These are phyloP conservation scores for Venturia asperata DNA, from an alignment of 2,329 filamentous ascomycete species.

Conservation along the genomic window DNA sequence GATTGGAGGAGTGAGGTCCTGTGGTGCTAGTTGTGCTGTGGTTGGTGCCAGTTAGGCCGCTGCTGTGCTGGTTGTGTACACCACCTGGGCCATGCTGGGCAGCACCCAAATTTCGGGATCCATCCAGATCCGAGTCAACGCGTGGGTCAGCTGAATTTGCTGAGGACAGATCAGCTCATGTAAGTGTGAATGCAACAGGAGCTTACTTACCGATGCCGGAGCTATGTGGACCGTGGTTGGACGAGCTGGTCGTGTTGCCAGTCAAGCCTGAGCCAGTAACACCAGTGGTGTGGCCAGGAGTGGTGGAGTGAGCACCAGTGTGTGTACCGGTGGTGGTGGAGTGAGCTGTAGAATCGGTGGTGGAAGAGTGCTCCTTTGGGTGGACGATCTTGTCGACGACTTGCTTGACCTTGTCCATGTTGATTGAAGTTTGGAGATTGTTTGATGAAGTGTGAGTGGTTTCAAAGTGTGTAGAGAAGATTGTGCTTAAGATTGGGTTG, in stretches of 20 bases:
- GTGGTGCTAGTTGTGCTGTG: constrained; percentile 8
- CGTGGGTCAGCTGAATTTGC: constrained; percentile 20
- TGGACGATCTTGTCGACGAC: constrained; percentile 19
- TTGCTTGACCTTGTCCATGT: constrained; percentile 19
- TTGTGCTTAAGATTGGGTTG: not conserved
- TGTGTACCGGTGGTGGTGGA: not conserved
- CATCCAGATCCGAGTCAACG: constrained; percentile 21
- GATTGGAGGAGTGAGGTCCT: not conserved
- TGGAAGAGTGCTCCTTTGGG: constrained; percentile 16
- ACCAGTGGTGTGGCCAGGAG: not conserved
- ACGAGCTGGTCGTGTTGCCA: constrained; percentile 2
- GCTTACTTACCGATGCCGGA: not conserved
- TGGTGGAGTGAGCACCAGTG: constrained; percentile 10
- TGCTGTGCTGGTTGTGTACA: constrained; percentile 7
- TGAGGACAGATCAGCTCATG: not conserved
- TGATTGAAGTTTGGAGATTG: not conserved
- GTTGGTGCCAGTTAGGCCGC: constrained; percentile 20
- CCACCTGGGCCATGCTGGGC: constrained; percentile 13
- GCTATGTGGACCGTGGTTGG: constrained; percentile 12
- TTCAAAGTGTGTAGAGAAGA: not conserved
- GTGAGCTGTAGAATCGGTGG: not conserved
- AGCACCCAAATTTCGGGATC: constrained; percentile 11
- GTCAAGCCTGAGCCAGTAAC: not conserved
- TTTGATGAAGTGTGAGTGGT: constrained; percentile 1
- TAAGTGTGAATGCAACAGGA: not conserved